Base-by-base conservation (phyloP, 1,284 basidiomycete genomes). In the Pseudozyma thailandica region DNA sequence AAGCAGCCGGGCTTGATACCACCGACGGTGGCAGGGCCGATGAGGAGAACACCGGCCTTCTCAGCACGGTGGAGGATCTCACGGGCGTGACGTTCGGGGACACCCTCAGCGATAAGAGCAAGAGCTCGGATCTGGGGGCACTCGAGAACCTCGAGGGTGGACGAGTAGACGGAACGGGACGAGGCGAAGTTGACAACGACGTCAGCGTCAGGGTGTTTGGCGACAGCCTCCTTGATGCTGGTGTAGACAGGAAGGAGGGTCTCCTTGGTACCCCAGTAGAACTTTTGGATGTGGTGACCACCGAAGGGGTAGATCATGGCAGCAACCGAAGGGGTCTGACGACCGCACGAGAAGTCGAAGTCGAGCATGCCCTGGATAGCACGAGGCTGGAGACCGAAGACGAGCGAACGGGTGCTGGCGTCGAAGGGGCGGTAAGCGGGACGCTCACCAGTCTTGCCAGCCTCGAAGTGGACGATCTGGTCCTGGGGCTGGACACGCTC, bases 221-320 rank as follows among this genome's bases (percentile, higher is more conserved):
- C 88, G 78, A 92, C 89, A 8, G 95, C 96, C 84, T 98, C 95
- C 60, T 88, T 90, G 75, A 98, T 88, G 68, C 89, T 90, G 27
- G 95, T 96, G 87, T 98, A 98, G 57, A 98, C 95, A 44, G 95
- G 95, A 39, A 98, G 89, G 44, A 98, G 90, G 1, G 94, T 96
- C 88, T 98, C 95, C 87, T 93, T 94, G 61, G 96, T 98, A 65
- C 95, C 95, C 95, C 95, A 98, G 88, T 98, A 85, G 88, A 97
- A 96, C 88, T 98, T 98, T 86, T 98, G 95, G 85, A 98, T 96
- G 86, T 98, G 95, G 86, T 98, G 95, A 30, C 95, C 95, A 83
- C 95, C 95, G 86, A 98, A 98, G 83, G 96, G 96, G 85, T 98
- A 98, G 85, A 98, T 97, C 95, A 98, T 98, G 54, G 96, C 95